Evolutionary conservation across 331 rosid species (phyloP), one percentile per base, ranked within the genome.

Genomic region (Quercus tomentella): DNA sequence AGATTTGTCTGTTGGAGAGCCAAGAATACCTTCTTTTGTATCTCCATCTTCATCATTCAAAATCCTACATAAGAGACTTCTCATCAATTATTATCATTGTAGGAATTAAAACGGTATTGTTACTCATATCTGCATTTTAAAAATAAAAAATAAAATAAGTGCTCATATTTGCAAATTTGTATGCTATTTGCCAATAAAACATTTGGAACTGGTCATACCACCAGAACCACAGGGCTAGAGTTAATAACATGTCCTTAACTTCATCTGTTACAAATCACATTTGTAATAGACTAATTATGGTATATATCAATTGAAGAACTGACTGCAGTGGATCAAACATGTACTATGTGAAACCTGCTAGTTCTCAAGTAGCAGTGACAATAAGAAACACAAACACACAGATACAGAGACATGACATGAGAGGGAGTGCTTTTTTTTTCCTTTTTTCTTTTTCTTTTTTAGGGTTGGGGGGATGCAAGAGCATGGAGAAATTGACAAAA

Each of bases 1-100:
- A 60, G 75, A 80, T 57, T 65, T 78, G 35, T 81, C 78, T 11
- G 82, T 75, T 72, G 97, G 98, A 79, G 95, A 91, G 61, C 91
- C 78, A 70, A 84, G 86, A 76, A 88, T 45, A 65, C 65, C 82
- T 43, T 90, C 95, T 62, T 82, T 87, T 57, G 75, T 49, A 56
- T 89, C 94, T 54, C 55, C 83, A 74, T 81, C 90, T 56, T 79
- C 91, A 2, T 82, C 77, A 74, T 87, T 86, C 84, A 88, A 84
- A 80, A 90, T 82, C 95, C 98, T 93, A 79, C 76, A 81, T 31
- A 5, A 41, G 69, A 74, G 56, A 33, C 63, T 71, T 77, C 65
- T 33, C 68, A 79, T 66, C 80, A 78, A 80, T 61, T 52, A 26
- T 4, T 54, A 31, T 16, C 22, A 71, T 51, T 54, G 55, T 5